Conservation (phyloP, 2,329 filamentous ascomycete species). For the Trichoderma semiorbis region DNA sequence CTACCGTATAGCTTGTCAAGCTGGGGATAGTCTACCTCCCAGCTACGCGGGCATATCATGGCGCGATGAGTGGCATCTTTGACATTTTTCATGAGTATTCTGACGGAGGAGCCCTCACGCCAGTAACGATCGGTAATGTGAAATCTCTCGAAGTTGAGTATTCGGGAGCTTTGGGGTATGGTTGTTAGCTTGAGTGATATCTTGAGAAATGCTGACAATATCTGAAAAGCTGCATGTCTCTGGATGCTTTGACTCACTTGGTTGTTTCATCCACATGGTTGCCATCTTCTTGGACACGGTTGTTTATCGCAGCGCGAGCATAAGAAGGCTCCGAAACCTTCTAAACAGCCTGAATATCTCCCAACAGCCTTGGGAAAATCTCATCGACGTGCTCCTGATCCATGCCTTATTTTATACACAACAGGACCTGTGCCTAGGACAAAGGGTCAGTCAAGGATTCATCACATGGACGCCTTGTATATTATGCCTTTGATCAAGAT, state of each 20-base stretch:
- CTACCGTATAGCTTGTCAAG: not conserved
- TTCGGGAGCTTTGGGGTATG: not conserved
- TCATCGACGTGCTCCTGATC: not conserved
- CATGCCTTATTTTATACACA: not conserved
- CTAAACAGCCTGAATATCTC: not conserved
- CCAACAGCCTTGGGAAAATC: not conserved
- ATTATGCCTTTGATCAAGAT: not conserved
- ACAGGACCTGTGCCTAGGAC: not conserved
- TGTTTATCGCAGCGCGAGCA: not conserved
- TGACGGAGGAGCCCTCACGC: too few species aligned
- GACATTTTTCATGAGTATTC: too few species aligned
- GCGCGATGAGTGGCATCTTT: too few species aligned
- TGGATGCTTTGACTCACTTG: not conserved
- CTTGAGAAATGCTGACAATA: not conserved
- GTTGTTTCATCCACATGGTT: not conserved
- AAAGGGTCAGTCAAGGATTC: not conserved
- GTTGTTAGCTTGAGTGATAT: not conserved
- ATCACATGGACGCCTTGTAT: not conserved
- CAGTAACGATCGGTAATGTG: too few species aligned
- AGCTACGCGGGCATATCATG: too few species aligned
- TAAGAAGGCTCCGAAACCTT: not conserved
- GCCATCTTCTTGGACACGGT: not conserved
- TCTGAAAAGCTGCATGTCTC: not conserved
- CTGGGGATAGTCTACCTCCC: too few species aligned
- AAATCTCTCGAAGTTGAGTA: too few species aligned